Conservation (phyloP, 345 rosid genomes). For the Draba incana region DNA sequence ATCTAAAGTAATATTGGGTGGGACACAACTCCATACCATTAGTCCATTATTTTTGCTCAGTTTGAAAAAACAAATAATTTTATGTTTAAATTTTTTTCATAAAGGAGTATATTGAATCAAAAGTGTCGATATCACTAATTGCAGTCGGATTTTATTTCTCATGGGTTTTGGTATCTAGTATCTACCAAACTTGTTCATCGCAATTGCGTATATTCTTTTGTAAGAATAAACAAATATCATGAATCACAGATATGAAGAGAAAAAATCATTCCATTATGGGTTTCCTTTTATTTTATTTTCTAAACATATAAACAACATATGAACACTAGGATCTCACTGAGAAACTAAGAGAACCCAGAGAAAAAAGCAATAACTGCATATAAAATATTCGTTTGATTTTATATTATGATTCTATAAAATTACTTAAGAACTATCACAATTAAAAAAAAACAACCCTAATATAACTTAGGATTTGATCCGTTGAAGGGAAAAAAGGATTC, state of each 20-base stretch:
- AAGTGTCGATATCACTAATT: constrained; percentile 32
- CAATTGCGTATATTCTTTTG: constrained; percentile 20
- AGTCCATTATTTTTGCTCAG: constrained; percentile 33
- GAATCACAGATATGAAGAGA: not conserved
- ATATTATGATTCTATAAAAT: constrained; percentile 55
- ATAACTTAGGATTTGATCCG: constrained; percentile 45
- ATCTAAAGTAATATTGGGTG: constrained; percentile 39
- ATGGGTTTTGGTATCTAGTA: constrained; percentile 38
- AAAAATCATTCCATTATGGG: constrained; percentile 26
- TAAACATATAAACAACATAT: constrained; percentile 55
- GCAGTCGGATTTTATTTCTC: constrained; percentile 11
- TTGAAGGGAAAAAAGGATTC: constrained; percentile 34
- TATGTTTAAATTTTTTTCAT: not conserved
- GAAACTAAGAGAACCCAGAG: constrained; percentile 35
- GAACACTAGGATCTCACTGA: constrained; percentile 51
- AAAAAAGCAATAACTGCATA: constrained; percentile 37
- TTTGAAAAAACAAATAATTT: constrained; percentile 9
- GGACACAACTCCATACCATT: constrained; percentile 32
- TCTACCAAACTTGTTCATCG: constrained; percentile 36
- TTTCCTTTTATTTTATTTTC: constrained; percentile 9
- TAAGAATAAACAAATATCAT: constrained; percentile 14
- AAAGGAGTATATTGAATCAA: not conserved
- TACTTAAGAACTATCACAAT: constrained; percentile 48
- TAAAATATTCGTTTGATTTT: constrained; percentile 37
- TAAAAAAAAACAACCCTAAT: constrained; percentile 43